Evolutionary conservation across 1,139 yeast species (phyloP).

Genomic region (Blastobotrys aristatus): DNA sequence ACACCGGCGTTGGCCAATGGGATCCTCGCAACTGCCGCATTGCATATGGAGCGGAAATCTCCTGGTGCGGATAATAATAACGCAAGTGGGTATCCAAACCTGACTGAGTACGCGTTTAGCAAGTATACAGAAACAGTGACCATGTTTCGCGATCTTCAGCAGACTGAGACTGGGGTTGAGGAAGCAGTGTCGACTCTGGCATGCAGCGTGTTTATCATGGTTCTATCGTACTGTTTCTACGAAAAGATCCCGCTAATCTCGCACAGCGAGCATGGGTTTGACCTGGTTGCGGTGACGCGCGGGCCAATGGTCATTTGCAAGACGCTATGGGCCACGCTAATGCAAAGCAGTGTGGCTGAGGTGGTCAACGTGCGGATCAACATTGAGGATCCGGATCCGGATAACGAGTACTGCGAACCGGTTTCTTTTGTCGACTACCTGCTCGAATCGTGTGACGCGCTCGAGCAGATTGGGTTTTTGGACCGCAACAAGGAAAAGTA

Average conservation of each 20-base stretch:
- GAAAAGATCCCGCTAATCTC: conserved; percentile 20
- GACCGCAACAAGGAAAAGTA: not conserved
- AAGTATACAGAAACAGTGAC: conserved; percentile 20
- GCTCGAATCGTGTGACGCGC: conserved; percentile 6
- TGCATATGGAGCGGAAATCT: conserved; percentile 20
- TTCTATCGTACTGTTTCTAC: conserved; percentile 22
- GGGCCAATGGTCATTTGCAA: conserved; percentile 23
- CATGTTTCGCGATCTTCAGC: conserved; percentile 14
- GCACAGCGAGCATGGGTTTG: conserved; percentile 15
- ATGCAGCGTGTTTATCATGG: conserved; percentile 22
- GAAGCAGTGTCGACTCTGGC: conserved; percentile 20
- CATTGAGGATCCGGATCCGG: conserved; percentile 9
- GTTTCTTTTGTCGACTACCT: conserved; percentile 6
- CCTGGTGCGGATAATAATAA: conserved; percentile 15
- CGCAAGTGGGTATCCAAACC: conserved; percentile 9
- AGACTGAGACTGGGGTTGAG: conserved; percentile 2
- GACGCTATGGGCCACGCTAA: conserved; percentile 14
- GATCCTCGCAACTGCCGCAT: conserved; percentile 20
- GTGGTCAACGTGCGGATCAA: not conserved
- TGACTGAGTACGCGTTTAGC: conserved; percentile 17
- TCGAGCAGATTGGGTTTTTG: conserved; percentile 5
- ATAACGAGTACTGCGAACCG: not conserved
- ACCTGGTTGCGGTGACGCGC: conserved; percentile 20
- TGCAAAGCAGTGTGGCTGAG: conserved; percentile 3
- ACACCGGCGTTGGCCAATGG: conserved; percentile 18